phyloP scores from a whole-genome alignment of 257 asterid genomes.

The Solanum commersonii region DNA sequence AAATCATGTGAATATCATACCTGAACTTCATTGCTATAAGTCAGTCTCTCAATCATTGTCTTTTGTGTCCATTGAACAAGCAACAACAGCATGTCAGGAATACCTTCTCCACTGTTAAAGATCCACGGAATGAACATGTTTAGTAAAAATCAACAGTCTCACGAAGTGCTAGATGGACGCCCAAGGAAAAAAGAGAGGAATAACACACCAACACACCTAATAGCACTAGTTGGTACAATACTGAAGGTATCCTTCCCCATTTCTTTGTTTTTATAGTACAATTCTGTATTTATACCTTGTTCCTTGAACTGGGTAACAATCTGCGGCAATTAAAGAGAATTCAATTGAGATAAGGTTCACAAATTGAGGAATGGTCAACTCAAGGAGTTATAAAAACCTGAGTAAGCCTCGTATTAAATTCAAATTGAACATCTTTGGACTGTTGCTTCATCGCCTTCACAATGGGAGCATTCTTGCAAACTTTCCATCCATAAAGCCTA shows the following conservation, averaged over 20 bases:
- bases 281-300: slow-evolving; percentile 90
- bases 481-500: slow-evolving; percentile 83
- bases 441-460: slow-evolving; percentile 73
- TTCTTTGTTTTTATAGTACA: slow-evolving; percentile 85
- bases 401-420: slow-evolving; percentile 64
- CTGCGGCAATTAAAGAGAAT: slow-evolving; percentile 19
- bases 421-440: slow-evolving; percentile 57
- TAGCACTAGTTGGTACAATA: slow-evolving; percentile 96
- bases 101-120: slow-evolving; percentile 74
- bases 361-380: background rate
- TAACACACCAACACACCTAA: slow-evolving; percentile 43
- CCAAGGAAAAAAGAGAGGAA: background rate
- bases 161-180: background rate
- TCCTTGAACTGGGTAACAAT: slow-evolving; percentile 71
- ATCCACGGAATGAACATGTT: background rate
- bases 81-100: slow-evolving; percentile 72
- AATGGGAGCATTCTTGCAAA: slow-evolving; percentile 74
- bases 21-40: slow-evolving; percentile 78
- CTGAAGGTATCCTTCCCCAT: slow-evolving; percentile 70
- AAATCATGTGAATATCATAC: slow-evolving; percentile 28
- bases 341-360: background rate
- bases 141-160: background rate
- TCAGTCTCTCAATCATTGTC: slow-evolving; percentile 75
- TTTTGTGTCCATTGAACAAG: slow-evolving; percentile 89
- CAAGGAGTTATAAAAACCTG: slow-evolving; percentile 28